Conservation (phyloP, 192 early-diverging fungal species). For the Jimgerdemannia lactiflua region DNA sequence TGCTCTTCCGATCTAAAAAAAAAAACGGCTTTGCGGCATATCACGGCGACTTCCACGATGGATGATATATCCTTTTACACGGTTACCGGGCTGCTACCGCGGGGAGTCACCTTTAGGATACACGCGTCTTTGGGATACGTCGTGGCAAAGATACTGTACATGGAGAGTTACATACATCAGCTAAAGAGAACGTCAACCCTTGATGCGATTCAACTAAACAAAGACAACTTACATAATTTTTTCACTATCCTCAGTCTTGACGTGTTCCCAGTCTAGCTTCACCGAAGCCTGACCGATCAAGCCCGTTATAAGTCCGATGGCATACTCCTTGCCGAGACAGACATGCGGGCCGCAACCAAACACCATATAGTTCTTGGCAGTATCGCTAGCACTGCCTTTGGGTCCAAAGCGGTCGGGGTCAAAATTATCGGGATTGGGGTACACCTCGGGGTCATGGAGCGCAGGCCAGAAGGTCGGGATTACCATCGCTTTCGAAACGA, state of each 20-base stretch:
- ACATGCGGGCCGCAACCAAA: conserved; percentile 38
- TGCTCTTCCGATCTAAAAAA: no score
- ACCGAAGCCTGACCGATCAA: conserved; percentile 27
- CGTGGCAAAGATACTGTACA: conserved; percentile 34
- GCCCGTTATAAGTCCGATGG: conserved; percentile 33
- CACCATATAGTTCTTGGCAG: conserved; percentile 40
- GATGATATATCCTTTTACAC: conserved; percentile 3
- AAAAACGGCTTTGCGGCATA: not conserved
- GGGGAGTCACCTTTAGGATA: conserved; percentile 33
- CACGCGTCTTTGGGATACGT: conserved; percentile 37
- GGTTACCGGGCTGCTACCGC: conserved; percentile 4
- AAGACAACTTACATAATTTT: conserved; percentile 26
- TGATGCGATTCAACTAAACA: not conserved
- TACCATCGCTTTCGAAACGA: conserved; percentile 21
- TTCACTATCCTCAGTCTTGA: conserved; percentile 33
- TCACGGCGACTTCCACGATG: not conserved
- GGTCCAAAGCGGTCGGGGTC: conserved; percentile 37
- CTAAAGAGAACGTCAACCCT: not conserved
- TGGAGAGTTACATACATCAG: not conserved
- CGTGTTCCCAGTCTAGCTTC: conserved; percentile 29
- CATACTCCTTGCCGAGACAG: conserved; percentile 38
- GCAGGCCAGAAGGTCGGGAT: conserved; percentile 40
- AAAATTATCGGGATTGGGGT: conserved; percentile 34
- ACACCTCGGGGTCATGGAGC: conserved; percentile 31
- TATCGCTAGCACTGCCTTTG: conserved; percentile 26